Base-by-base conservation (phyloP, 345 rosid genomes). In the Euphorbia peplus region DNA sequence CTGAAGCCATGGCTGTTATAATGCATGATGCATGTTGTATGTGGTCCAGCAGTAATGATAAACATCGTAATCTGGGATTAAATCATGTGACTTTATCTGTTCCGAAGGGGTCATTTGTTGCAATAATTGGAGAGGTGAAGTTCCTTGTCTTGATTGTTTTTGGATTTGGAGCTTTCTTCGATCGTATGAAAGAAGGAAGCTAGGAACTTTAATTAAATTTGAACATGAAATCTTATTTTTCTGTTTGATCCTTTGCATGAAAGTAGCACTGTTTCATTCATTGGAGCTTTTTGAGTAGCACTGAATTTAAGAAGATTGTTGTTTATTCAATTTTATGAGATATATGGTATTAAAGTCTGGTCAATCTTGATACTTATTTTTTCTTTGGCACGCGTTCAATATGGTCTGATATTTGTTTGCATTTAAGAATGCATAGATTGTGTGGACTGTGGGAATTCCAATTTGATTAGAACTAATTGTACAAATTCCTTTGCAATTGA, bases 81-180 rank as follows among this genome's bases (percentile, higher is more conserved):
- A 78, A 90, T 75, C 78, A 76, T 70, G 82, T 89, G 61, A 82
- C 78, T 76, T 73, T 93, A 53, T 50, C 73, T 76, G 67, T 93
- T 46, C 90, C 88, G 51, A 93, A 76, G 81, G 96, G 96, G 64
- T 69, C 79, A 41, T 60, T 89, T 59, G 79, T 90, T 75, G 96
- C 88, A 24, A 71, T 93, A 24, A 75, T 87, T 73, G 97, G 98
- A 77, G 97, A 93, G 98, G 97, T 93, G 52, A 69, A 56, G 57
- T 66, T 29, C 68, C 41, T 64, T 39, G 5, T 16, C 57, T 51
- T 59, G 21, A 56, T 18, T 22, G 24, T 59, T 64, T 18, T 62
- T 24, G 14, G 21, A 28, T 4, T 16, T 25, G 10, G 13, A 14
- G 32, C 16, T 59, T 39, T 39, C 9, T 39, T 39, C 5, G 53